Base-by-base conservation (phyloP, 495 filamentous ascomycete genomes). In the Trichocladium uniseriatum region DNA sequence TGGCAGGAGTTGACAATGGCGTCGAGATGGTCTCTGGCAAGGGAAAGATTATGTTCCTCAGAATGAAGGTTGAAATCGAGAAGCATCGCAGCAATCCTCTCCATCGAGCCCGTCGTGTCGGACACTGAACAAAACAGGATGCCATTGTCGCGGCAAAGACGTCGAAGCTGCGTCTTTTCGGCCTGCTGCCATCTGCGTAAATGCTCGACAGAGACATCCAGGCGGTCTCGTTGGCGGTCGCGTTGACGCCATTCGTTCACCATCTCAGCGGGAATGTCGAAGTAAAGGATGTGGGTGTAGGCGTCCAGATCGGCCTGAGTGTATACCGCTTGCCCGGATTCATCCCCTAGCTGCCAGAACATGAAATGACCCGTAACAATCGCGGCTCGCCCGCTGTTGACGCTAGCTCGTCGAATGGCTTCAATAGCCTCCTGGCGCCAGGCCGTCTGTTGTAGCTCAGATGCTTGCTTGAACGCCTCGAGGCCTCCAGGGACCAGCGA, bases 251-350 rank as follows among this genome's bases (percentile, higher is more conserved):
- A 72, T 36, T 63, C 31, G 2, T 32, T 48, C 19, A 80, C 49
- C 2, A 63, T 18, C 3, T 70, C 60, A 0, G 67, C 49, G 9
- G 63, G 51, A n/a, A 69, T 47, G 39, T 81, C 61, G 45, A 85
- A 55, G 56, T 85, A 83, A 6, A 85, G 37, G 16, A 86, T 78
- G 54, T 85, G 80, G 0, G 79, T 80, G 55, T 70, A 84, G 0
- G 55, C 63, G 0, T 72, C 36, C 16, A 75, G 38, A 57, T 84
- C 81, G 19, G 51, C 58, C 28, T 63, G 24, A 9, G 78, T 82
- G 39, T 55, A 66, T 3, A 79, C 70, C 19, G 47, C 13, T 1
- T 51, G 27, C 48, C 56, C 63, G 7, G 27, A 19, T 20, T 63
- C 57, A 24, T 70, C 59, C 5, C 64, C 65, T 38, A 74, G 68